Base-by-base conservation (phyloP, 768 basidiomycete genomes). In the Lentinula sp. region DNA sequence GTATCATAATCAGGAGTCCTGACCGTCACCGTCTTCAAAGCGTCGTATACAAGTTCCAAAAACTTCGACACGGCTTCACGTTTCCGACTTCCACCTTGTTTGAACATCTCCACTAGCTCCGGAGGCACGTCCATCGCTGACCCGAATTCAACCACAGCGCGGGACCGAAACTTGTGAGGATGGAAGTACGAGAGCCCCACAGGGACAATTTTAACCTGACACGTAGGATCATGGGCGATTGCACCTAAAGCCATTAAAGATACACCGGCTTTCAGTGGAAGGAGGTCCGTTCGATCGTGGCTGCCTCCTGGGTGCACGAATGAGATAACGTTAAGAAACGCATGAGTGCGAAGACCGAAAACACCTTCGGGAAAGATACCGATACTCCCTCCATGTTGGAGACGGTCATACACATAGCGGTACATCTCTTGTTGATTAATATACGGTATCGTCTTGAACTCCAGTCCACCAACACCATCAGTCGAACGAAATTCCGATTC, bases 1-100 rank as follows among this genome's bases (percentile, higher is more conserved):
- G 96, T 98, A 66, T 99, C 97, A 71, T 92, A 98, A 72, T 99
- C 97, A 1, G 96, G 95, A n/a, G 95, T 93, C 61, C 95, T 81
- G 60, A 98, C 83, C 0, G 97, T 99, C 45, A 99, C 97, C 0
- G 95, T 95, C 76, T 98, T 95, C 66, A 99, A 76, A 21, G 84
- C 90, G 67, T 97, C 91, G 67, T 95, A 96, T 56, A 96, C 88
- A 58, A 96, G 75, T 65, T 98, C 89, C 65, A 99, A 77, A 65
- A 98, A 84, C 68, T 90, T 89, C 21, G 86, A 80, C 53, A 95
- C 93, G 0, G 97, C 96, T 66, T 95, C 91, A 62, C 94, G 79
- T 75, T 98, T 99, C 67, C 87, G 81, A 16, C 78, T 70, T 4
- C 97, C 97, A 8, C 97, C 97, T 66, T 87, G 78, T 67, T 91